These are phyloP conservation scores for Fraxinus ornus DNA, from an alignment of 305 asterid species.

Conservation along the genomic window DNA sequence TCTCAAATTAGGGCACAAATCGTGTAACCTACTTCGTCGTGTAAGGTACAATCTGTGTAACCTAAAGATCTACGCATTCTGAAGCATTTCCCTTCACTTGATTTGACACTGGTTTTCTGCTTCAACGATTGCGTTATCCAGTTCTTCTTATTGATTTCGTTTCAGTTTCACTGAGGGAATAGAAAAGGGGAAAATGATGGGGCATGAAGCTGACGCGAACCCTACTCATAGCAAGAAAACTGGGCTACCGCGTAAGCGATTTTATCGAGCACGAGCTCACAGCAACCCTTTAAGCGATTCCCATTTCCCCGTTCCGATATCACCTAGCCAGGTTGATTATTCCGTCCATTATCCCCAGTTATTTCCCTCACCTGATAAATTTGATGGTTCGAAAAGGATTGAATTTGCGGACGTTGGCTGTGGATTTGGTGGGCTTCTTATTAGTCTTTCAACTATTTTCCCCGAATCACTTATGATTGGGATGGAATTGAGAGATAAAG, in stretches of 20 bases:
- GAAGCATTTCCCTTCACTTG: background rate
- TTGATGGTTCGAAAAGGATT: conserved; percentile 41
- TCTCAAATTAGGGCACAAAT: background rate
- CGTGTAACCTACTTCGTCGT: background rate
- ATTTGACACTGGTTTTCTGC: background rate
- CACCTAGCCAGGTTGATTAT: conserved; percentile 66
- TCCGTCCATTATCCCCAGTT: conserved; percentile 57
- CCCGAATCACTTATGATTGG: conserved; percentile 82
- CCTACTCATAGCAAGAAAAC: conserved; percentile 72
- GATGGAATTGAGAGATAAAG: conserved; percentile 93
- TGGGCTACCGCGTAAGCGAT: conserved; percentile 82
- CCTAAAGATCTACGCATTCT: background rate
- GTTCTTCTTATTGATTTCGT: background rate
- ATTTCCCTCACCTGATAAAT: conserved; percentile 9
- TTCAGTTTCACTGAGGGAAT: background rate
- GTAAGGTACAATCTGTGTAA: background rate
- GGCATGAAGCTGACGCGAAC: conserved; percentile 37
- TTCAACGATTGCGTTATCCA: background rate
- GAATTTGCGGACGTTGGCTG: conserved; percentile 97
- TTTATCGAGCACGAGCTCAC: conserved; percentile 95
- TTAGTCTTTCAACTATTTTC: conserved; percentile 64
- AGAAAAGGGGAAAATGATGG: conserved; percentile 39
- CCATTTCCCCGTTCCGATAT: conserved; percentile 80
- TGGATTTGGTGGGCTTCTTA: conserved; percentile 91
- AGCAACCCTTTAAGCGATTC: conserved; percentile 97